Percentiles rank a stretch among this genome's conserved stretches.
Evolutionary conservation across 1,139 yeast species (phyloP).

Genomic region (Yamadazyma songkhlaensis): DNA sequence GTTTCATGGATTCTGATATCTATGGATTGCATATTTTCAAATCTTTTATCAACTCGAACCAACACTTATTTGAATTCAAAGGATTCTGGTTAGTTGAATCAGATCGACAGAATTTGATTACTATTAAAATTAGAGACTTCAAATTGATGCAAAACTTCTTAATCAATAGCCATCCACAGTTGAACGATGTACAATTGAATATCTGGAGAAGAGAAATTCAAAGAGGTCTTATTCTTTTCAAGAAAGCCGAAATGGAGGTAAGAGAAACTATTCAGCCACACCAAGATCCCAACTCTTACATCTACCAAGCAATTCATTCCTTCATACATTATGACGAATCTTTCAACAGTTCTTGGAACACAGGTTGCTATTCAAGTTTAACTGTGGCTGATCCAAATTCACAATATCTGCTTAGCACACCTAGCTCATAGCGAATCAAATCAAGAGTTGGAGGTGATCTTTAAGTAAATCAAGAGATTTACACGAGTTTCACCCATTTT

Average conservation of each 20-base stretch:
- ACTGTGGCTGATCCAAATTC: too few relatives aligned
- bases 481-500: too few relatives aligned
- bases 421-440: not conserved
- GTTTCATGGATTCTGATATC: slow-evolving; percentile 58
- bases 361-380: not conserved
- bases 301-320: not conserved
- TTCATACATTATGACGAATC: not conserved
- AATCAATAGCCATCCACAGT: too few relatives aligned
- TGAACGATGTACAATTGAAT: not conserved
- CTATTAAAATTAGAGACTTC: slow-evolving; percentile 33
- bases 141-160: slow-evolving; percentile 28
- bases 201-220: slow-evolving; percentile 46
- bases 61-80: slow-evolving; percentile 9
- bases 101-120: slow-evolving; percentile 27
- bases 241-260: slow-evolving; percentile 60
- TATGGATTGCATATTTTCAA: slow-evolving; percentile 63
- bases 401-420: not conserved
- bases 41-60: slow-evolving; percentile 19
- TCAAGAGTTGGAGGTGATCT: too few relatives aligned
- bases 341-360: not conserved
- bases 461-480: too few relatives aligned
- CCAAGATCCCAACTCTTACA: slow-evolving; percentile 1
- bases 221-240: slow-evolving; percentile 48
- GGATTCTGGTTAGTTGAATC: slow-evolving; percentile 43
- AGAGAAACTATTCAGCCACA: too few relatives aligned